Base-by-base conservation (phyloP, 345 rosid species). In the Triadica sebifera region DNA sequence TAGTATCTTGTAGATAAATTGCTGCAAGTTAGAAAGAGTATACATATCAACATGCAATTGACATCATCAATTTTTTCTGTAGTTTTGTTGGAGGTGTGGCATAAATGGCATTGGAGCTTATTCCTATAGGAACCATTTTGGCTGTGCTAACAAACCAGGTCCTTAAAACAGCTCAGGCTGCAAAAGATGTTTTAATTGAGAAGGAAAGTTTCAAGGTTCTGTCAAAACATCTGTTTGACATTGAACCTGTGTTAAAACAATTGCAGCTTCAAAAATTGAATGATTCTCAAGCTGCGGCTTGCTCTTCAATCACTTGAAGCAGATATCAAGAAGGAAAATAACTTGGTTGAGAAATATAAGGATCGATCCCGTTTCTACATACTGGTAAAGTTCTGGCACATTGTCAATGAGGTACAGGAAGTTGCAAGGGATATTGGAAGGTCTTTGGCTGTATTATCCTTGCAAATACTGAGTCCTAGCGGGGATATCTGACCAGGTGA, bases 151-250 rank as follows among this genome's bases (percentile, higher is more conserved):
- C 87, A 58, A 81, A 77, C 63, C 89, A 89, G 81, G 89, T 89
- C 45, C 74, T 89, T 41, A 87, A 86, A 85, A 89, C 93, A 66
- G 93, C 93, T 45, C 87, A 84, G 70, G 91, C 93, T 77, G 91
- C 93, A 73, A 89, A 86, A 49, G 85, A 89, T 79, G 76, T 89
- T 68, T 52, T 89, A 2, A 66, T 86, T 13, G 91, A 87, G 85
- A 89, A 84, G 76, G 89, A 87, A 3, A 89, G 93, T 82, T 89
- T 87, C 84, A 87, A 74, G 83, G 85, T 83, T 71, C 86, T 89
- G 16, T 79, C 93, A 3, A 86, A 87, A 80, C 85, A 87, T 81
- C 87, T 89, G 24, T 83, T 89, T 67, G 93, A 89, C 77, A 89
- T 89, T 60, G 93, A 87, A 78, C 84, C 88, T 12, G 86, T 89